Evolutionary conservation across 2,329 filamentous ascomycete species (phyloP), one percentile per base, ranked within the genome.

Genomic region (Stemphylium beticola): DNA sequence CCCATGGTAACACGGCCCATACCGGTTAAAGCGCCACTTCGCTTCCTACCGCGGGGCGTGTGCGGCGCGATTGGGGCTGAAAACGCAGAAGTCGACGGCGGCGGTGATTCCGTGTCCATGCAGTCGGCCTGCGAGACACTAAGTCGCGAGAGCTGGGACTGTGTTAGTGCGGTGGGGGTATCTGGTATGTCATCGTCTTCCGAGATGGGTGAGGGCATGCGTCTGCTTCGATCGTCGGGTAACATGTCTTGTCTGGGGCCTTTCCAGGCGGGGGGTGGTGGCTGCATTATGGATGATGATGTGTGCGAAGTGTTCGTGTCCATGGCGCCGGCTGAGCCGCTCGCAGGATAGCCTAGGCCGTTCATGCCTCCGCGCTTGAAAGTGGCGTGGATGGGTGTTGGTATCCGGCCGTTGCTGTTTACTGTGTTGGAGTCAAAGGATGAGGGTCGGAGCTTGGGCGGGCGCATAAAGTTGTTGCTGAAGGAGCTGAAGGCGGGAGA

Each of bases 1-100:
- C 80, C 80, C 76, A 82, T 80, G 56, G 76, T 76, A 52, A 80
- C 76, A 34, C 76, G 68, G 20, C 71, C 76, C 50, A 74, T 72
- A 10, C 69, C 69, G 7, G 68, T 73, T 38, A 76, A 59, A 14
- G 75, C 75, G 37, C 75, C 75, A 48, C 74, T 77, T 44, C 75
- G 66, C 50, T 76, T 74, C 40, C 75, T 60, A 6, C 72, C 73
- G n/a, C 61, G 63, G 17, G 71, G 68, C 18, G 66, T 69, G 11
- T 62, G 62, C 17, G 60, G 57, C 22, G 57, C n/a, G n/a, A n/a
- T n/a, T n/a, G n/a, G 44, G 3, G 49, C 55, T 14, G 64, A 55
- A 2, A 61, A 51, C 10, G 26, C 8, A 9, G 5, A 5, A 29
- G 9, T 2, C 10, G 26, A 53, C 2, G 62, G 51, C 6, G 61